A percentile compares a stretch with the other conserved stretches of the same genome.
Evolutionary conservation across 2,329 filamentous ascomycete species (phyloP).

Genomic region (Orbilia quercus): DNA sequence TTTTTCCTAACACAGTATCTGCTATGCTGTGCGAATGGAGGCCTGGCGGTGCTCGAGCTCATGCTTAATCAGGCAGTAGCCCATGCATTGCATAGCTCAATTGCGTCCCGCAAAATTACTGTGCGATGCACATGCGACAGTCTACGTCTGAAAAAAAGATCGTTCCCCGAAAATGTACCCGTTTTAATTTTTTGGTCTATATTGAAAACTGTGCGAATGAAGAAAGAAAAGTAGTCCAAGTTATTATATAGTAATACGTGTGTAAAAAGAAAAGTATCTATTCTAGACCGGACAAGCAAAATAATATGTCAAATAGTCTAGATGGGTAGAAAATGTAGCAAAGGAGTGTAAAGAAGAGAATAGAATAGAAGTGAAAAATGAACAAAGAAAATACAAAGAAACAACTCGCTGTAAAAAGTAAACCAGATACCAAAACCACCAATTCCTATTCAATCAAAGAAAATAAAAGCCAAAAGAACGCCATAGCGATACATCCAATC

Average conservation of each 20-base stretch:
- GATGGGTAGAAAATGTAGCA: conserved; percentile 21
- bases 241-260: not conserved
- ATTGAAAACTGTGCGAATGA: no score
- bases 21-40: no score
- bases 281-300: conserved; percentile 56
- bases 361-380: conserved; percentile 4
- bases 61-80: no score
- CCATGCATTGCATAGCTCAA: no score
- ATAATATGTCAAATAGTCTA: conserved; percentile 56
- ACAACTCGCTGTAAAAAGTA: conserved; percentile 2
- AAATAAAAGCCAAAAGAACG: conserved; percentile 34
- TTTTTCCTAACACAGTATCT: no score
- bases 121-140: no score
- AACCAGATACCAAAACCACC: conserved; percentile 4
- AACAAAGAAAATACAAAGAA: conserved; percentile 4
- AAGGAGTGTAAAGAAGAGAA: conserved; percentile 31
- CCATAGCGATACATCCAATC: conserved; percentile 32
- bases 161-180: not conserved
- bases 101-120: no score
- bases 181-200: not conserved
- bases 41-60: no score
- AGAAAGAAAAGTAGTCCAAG: not conserved
- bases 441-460: not conserved
- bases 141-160: not conserved
- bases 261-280: conserved; percentile 11